Base-by-base conservation (phyloP, 768 basidiomycete genomes). In the Cubamyces sp. region DNA sequence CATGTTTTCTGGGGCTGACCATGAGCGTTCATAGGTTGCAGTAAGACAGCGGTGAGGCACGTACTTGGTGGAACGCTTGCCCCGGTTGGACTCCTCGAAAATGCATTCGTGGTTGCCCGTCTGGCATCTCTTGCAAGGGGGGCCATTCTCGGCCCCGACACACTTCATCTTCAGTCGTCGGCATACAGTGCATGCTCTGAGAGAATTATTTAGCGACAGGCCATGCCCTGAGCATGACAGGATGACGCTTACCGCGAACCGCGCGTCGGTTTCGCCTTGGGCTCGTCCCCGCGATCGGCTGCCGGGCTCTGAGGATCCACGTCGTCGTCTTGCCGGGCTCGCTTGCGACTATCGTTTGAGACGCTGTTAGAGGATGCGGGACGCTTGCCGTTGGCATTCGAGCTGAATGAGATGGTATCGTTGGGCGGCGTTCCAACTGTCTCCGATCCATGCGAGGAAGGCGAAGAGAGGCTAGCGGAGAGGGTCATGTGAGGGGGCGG, bases 31-130 rank as follows among this genome's bases (percentile, higher is more conserved):
- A 42, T 19, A 52, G 11, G 42, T 48, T 23, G 49, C 62, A 69
- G 66, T 56, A 34, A 43, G 60, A 68, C 57, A 48, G 66, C 55
- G 47, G 61, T 48, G 21, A 50, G 21, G 54, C 21, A 68, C 82
- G 66, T 75, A 92, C 92, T 92, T 93, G 57, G 89, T 84, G 21
- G 90, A 86, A 12, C 92, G 86, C 74, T 96, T 96, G 43, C 97
- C 97, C 50, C 97, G 84, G 73, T 98, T 96, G 1, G 91, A 94
- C 73, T 98, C 96, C 77, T 98, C 95, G 65, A 99, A 98, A 46
- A 97, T 85, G 71, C 97, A 99, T 68, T 96, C 93, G 69, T 96
- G 91, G 66, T 85, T 85, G 19, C 91, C 88, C 0, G 86, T 70
- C 48, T 78, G 75, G 69, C 94, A 97, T 21, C 94, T 88, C 70